These are phyloP conservation scores for Azolla pinnata DNA, from an alignment of 75 land plant genomes.

Conservation along the genomic window DNA sequence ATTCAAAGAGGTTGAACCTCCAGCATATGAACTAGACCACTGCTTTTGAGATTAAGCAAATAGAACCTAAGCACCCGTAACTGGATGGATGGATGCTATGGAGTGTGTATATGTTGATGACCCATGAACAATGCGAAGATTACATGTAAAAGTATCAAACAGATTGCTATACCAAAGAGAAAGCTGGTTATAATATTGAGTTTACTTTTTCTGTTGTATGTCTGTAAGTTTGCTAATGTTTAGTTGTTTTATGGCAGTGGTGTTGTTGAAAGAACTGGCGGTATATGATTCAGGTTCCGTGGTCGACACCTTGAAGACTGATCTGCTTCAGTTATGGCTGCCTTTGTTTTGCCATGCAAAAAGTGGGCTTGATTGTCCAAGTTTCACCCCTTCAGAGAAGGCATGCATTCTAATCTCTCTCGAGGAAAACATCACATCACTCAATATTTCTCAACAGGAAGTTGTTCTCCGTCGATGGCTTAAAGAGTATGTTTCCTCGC, in stretches of 20 bases:
- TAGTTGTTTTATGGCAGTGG: constrained; percentile 26
- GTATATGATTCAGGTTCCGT: not conserved
- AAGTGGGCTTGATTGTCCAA: constrained; percentile 41
- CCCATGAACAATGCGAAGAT: too few relatives aligned
- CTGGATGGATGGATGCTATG: not conserved
- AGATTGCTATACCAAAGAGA: too few relatives aligned
- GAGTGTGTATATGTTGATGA: not conserved
- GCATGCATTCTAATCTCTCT: constrained; percentile 31
- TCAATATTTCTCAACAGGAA: constrained; percentile 47
- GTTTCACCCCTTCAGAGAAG: constrained; percentile 36
- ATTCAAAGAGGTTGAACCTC: too few relatives aligned
- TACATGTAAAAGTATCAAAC: too few relatives aligned
- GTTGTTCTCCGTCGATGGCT: constrained; percentile 48
- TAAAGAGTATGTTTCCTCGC: constrained; percentile 38
- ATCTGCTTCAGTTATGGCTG: constrained; percentile 47
- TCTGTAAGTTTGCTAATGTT: too few relatives aligned
- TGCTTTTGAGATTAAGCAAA: not conserved
- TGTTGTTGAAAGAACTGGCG: constrained; percentile 33
- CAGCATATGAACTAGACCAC: too few relatives aligned
- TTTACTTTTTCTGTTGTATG: not conserved
- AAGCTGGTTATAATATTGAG: not conserved
- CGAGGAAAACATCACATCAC: constrained; percentile 26
- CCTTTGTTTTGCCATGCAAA: constrained; percentile 52
- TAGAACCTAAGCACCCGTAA: not conserved
- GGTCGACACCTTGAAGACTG: constrained; percentile 27